phyloP scores from a whole-genome alignment of 306 rosid genomes.

The Cyclanthera cordifolia region DNA sequence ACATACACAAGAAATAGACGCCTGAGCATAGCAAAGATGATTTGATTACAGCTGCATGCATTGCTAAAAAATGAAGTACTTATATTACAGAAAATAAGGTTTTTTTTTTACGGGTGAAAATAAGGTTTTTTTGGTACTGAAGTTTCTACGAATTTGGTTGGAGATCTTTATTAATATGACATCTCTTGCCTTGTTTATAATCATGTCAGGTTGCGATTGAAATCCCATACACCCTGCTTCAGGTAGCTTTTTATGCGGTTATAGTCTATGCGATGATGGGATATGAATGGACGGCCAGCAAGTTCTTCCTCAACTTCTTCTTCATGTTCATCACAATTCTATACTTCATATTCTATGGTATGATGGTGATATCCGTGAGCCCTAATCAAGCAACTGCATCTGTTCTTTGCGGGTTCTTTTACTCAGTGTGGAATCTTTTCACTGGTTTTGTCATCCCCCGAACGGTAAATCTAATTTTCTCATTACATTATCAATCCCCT shows the following conservation, averaged over 20 bases:
- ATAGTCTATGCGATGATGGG: conserved; percentile 24
- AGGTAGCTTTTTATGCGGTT: conserved; percentile 4
- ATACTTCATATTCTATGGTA: conserved; percentile 22
- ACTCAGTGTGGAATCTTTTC: conserved; percentile 19
- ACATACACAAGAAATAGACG: not conserved
- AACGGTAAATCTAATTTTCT: conserved; percentile 5
- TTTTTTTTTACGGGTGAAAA: too few relatives aligned
- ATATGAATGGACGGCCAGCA: conserved; percentile 24
- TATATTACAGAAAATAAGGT: not conserved
- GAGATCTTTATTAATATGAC: not conserved
- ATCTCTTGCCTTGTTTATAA: not conserved
- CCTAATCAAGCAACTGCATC: conserved; percentile 19
- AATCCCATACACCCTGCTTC: conserved; percentile 18
- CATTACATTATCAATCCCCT: not conserved
- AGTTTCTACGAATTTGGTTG: not conserved
- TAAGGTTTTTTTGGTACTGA: not conserved
- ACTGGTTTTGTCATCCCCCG: conserved; percentile 28
- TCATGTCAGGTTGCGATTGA: conserved; percentile 13
- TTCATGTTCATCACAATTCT: conserved; percentile 19
- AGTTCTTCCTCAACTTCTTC: conserved; percentile 24
- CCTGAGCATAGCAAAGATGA: not conserved
- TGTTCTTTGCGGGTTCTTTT: conserved; percentile 12
- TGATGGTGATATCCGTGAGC: conserved; percentile 21
- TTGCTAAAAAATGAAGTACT: not conserved
- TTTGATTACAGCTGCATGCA: not conserved